Percentiles rank a stretch among this genome's conserved stretches.
These are phyloP conservation scores for Cystobasidium onofrii DNA, from an alignment of 768 basidiomycete genomes.

Conservation along the genomic window DNA sequence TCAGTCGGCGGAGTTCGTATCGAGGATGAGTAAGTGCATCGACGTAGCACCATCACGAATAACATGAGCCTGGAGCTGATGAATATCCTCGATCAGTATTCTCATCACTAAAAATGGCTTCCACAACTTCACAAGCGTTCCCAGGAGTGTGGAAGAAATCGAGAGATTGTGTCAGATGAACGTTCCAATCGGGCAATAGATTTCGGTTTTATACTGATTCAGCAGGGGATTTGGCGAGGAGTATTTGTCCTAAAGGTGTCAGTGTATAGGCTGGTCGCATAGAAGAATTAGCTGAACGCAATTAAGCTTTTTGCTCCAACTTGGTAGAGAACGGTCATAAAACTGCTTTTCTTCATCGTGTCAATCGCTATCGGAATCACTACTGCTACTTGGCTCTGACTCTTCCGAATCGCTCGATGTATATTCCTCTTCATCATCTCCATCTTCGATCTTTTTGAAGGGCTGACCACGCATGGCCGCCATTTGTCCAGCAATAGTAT, in stretches of 20 bases:
- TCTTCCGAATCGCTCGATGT: conserved; percentile 32
- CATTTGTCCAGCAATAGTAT: conserved; percentile 94
- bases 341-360: neutral
- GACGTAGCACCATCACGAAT: no score
- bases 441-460: conserved; percentile 54
- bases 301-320: no score
- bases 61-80: neutral
- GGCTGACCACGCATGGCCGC: conserved; percentile 81
- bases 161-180: conserved; percentile 53
- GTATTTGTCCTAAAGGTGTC: no score
- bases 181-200: neutral
- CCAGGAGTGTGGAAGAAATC: conserved; percentile 71
- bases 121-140: conserved; percentile 78
- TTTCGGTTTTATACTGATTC: no score
- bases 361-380: conserved; percentile 34
- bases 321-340: no score
- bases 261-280: no score
- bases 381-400: conserved; percentile 15
- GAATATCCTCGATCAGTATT: conserved; percentile 48
- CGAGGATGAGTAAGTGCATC: conserved; percentile 60
- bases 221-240: no score
- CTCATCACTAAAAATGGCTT: conserved; percentile 64
- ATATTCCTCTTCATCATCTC: conserved; percentile 26
- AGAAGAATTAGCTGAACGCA: no score
- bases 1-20: conserved; percentile 84